phyloP scores from a whole-genome alignment of 345 rosid genomes.

The Aegle marmelos region DNA sequence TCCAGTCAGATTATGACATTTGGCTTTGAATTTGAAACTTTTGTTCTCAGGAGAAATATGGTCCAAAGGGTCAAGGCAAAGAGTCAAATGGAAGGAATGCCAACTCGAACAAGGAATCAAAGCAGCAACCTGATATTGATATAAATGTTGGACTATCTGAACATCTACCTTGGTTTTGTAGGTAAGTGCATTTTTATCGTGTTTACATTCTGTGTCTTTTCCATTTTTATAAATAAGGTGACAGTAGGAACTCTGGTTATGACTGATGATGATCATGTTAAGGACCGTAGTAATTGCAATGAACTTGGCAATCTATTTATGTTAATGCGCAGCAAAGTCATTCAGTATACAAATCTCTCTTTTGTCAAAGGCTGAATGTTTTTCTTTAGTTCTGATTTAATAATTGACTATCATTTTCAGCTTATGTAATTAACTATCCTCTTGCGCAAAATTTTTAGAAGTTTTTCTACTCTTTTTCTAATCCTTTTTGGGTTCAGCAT shows the following conservation, averaged over 20 bases:
- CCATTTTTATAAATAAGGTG: not conserved
- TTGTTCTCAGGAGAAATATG: conserved; percentile 75
- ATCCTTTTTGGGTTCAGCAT: not conserved
- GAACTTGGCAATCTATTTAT: not conserved
- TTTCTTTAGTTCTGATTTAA: not conserved
- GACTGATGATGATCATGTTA: not conserved
- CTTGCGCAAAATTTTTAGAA: not conserved
- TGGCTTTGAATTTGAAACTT: not conserved
- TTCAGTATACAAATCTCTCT: not conserved
- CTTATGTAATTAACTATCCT: not conserved
- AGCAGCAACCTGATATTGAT: conserved; percentile 68
- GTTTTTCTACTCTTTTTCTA: not conserved
- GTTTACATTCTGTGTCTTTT: not conserved
- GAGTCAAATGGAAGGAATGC: conserved; percentile 50
- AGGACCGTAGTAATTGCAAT: not conserved
- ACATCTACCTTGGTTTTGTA: conserved; percentile 95
- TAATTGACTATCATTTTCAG: not conserved
- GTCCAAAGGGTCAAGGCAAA: conserved; percentile 76
- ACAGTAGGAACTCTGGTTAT: not conserved
- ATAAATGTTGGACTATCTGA: conserved; percentile 67
- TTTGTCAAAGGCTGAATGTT: not conserved
- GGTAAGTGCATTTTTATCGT: conserved; percentile 37
- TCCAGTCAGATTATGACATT: not conserved
- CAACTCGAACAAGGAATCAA: conserved; percentile 50
- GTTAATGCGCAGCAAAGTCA: not conserved